These are phyloP conservation scores for Fusarium drepaniforme DNA, from an alignment of 2,329 filamentous ascomycete genomes.

Conservation along the genomic window DNA sequence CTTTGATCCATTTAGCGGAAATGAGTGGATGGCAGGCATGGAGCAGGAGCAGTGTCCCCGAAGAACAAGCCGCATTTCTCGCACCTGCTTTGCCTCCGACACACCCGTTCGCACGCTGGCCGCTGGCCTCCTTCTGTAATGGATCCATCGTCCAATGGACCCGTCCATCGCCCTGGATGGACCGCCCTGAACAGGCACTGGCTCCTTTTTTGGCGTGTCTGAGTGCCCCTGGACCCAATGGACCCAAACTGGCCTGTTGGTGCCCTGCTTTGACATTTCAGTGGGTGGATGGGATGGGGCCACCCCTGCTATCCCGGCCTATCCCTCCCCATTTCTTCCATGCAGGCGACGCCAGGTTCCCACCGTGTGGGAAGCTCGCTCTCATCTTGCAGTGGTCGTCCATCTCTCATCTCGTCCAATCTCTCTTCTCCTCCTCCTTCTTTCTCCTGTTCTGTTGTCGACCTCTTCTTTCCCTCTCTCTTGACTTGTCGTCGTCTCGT, in stretches of 20 bases:
- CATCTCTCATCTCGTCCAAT: conserved; percentile 41
- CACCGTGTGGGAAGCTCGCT: conserved; percentile 36
- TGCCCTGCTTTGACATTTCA: conserved; percentile 33
- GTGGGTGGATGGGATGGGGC: conserved; percentile 28
- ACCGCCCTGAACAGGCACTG: conserved; percentile 24
- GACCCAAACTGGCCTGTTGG: conserved; percentile 31
- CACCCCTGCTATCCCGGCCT: conserved; percentile 16
- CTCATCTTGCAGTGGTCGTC: conserved; percentile 41
- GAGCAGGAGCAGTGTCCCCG: conserved; percentile 24
- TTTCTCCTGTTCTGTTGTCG: conserved; percentile 41
- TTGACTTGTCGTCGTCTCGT: conserved; percentile 39
- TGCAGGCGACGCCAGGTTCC: conserved; percentile 39
- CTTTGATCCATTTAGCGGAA: conserved; percentile 35
- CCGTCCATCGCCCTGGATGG: neutral
- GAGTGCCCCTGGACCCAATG: conserved; percentile 34
- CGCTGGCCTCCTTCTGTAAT: conserved; percentile 25
- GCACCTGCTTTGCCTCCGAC: conserved; percentile 22
- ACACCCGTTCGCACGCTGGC: conserved; percentile 22
- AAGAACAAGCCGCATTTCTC: conserved; percentile 24
- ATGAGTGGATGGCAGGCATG: conserved; percentile 29
- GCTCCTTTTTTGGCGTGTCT: conserved; percentile 32
- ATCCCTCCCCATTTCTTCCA: conserved; percentile 22
- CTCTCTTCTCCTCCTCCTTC: conserved; percentile 40
- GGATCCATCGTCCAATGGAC: neutral
- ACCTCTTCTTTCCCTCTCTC: conserved; percentile 40